phyloP scores from a whole-genome alignment of 805 yeast genomes.

The Vanderwaltozyma yarrowii region DNA sequence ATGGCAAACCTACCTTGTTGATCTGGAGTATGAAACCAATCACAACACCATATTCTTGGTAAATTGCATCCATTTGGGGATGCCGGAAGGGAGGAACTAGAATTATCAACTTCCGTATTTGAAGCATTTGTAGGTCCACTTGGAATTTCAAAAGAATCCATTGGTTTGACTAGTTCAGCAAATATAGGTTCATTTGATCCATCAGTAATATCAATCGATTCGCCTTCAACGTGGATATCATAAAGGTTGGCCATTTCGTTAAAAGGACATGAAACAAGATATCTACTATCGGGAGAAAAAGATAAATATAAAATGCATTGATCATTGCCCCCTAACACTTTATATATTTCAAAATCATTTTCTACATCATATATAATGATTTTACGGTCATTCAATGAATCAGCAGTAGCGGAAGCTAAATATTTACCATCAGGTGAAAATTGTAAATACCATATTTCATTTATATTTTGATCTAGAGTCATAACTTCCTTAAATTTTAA shows the following conservation, averaged over 20 bases:
- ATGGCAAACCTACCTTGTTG: slow-evolving; percentile 41
- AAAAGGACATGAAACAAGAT: slow-evolving; percentile 59
- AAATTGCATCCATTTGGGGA: slow-evolving; percentile 4
- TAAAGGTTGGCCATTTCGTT: slow-evolving; percentile 65
- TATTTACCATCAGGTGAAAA: slow-evolving; percentile 70
- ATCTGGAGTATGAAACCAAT: slow-evolving; percentile 50
- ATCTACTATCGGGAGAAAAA: slow-evolving; percentile 67
- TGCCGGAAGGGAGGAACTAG: not conserved
- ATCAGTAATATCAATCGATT: slow-evolving; percentile 12
- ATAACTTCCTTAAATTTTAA: slow-evolving; percentile 11
- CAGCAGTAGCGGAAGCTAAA: slow-evolving; percentile 70
- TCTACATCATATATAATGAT: slow-evolving; percentile 57
- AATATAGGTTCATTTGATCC: slow-evolving; percentile 5
- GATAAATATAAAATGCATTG: slow-evolving; percentile 54
- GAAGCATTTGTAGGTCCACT: not conserved
- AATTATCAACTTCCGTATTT: not conserved
- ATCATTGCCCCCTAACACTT: slow-evolving; percentile 34
- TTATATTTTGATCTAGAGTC: slow-evolving; percentile 36
- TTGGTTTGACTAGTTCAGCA: slow-evolving; percentile 24
- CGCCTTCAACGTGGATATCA: slow-evolving; percentile 39
- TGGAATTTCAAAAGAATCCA: slow-evolving; percentile 18
- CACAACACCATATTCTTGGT: slow-evolving; percentile 46
- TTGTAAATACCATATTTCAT: slow-evolving; percentile 77
- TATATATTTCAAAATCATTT: slow-evolving; percentile 33
- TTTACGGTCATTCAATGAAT: slow-evolving; percentile 33